Evolutionary conservation across 352 stramenopile species (phyloP).

Genomic region (Globisporangium viniferum): DNA sequence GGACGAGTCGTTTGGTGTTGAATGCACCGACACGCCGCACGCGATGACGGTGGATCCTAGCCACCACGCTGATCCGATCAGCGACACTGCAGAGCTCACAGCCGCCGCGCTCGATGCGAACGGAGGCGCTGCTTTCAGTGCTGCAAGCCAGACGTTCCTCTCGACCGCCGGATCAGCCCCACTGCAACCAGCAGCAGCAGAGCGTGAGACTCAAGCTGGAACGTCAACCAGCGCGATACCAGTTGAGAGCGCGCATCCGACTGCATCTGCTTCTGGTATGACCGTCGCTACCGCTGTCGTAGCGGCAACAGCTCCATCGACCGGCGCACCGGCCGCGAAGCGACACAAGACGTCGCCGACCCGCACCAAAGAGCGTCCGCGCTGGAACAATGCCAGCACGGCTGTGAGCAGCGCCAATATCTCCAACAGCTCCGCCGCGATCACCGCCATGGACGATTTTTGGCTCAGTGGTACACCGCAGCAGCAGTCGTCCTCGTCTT

Average conservation of each 20-base stretch:
- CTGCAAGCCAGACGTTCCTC: not conserved
- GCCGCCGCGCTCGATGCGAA: not conserved
- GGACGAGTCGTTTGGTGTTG: not conserved
- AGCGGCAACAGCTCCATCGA: not conserved
- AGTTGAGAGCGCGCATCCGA: not conserved
- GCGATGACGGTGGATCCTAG: not conserved
- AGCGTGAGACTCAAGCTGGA: not conserved
- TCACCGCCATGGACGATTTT: slow-evolving; percentile 21
- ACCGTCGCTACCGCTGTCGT: not conserved
- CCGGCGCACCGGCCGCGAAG: slow-evolving; percentile 21
- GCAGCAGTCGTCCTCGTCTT: slow-evolving; percentile 3
- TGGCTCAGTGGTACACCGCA: slow-evolving; percentile 16
- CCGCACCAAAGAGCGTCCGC: not conserved
- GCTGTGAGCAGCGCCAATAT: not conserved
- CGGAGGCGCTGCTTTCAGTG: not conserved
- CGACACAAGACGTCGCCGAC: slow-evolving; percentile 18
- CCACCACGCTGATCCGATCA: not conserved
- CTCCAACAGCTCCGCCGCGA: not conserved
- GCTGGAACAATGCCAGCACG: slow-evolving; percentile 3
- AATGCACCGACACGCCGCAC: not conserved
- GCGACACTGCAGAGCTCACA: not conserved
- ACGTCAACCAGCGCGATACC: not conserved
- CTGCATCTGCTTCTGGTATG: not conserved
- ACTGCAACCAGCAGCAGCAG: not conserved
- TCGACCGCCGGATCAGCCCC: not conserved